Evolutionary conservation across 2,329 filamentous ascomycete genomes (phyloP).

Genomic region (Seiridium cupressi): DNA sequence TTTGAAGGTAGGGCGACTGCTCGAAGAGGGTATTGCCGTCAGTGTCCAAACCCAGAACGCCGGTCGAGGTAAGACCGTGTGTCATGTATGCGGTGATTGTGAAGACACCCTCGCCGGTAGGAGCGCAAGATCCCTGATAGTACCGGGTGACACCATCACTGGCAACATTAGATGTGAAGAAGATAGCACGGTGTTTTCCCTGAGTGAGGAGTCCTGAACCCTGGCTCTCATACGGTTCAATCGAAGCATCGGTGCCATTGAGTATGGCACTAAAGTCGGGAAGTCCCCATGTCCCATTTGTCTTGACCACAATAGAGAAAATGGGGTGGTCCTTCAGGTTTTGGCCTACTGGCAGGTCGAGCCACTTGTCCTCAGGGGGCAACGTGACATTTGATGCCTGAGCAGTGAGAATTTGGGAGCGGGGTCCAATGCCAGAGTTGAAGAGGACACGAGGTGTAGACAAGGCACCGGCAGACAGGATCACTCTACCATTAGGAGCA

Average conservation of each 20-base stretch:
- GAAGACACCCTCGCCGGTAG: slow-evolving; percentile 15
- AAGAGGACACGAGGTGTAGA: slow-evolving; percentile 23
- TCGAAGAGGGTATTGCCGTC: slow-evolving; percentile 20
- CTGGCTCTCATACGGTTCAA: slow-evolving; percentile 16
- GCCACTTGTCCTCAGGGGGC: slow-evolving; percentile 20
- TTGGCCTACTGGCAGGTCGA: slow-evolving; percentile 22
- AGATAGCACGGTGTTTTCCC: slow-evolving; percentile 18
- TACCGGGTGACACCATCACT: slow-evolving; percentile 21
- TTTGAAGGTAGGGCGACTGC: slow-evolving; percentile 18
- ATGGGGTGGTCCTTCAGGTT: slow-evolving; percentile 20
- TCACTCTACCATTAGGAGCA: slow-evolving; percentile 20
- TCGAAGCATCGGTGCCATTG: background rate
- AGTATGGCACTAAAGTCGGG: background rate
- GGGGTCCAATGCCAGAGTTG: slow-evolving; percentile 18
- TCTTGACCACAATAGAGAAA: slow-evolving; percentile 26
- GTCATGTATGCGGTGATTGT: slow-evolving; percentile 20
- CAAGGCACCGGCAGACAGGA: slow-evolving; percentile 19
- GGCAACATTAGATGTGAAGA: slow-evolving; percentile 19
- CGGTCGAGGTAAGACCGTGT: slow-evolving; percentile 20
- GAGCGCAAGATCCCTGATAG: slow-evolving; percentile 20
- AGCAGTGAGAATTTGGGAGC: slow-evolving; percentile 2
- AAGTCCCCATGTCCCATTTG: slow-evolving; percentile 14
- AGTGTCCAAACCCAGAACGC: slow-evolving; percentile 19
- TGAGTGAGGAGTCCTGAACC: slow-evolving; percentile 21
- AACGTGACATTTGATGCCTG: slow-evolving; percentile 11